Base-by-base conservation (phyloP, 129 eudicot species). In the Arctium minus region DNA sequence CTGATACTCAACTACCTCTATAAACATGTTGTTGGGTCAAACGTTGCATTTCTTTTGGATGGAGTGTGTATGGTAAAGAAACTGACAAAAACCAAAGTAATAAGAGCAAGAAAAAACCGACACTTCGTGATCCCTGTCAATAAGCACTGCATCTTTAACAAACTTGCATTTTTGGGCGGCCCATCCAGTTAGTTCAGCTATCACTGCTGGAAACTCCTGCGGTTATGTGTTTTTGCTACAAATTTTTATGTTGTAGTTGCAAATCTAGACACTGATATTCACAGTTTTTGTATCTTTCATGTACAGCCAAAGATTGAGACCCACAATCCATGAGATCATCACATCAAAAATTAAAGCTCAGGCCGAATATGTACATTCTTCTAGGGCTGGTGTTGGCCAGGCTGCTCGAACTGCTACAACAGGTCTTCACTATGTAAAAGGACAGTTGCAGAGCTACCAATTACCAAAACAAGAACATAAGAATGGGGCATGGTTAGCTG, bases 251-350 rank as follows among this genome's bases (percentile, higher is more conserved):
- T 30, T 70, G 3, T 78, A 44, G 40, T 62, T 87, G 9, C 15
- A 37, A 46, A 38, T 8, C 70, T 15, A 67, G 37, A 33, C 60
- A 39, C 18, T 39, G 11, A 81, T 81, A 22, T 73, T 64, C 65
- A 72, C 42, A 50, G 77, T 4, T 80, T 50, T 74, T 64, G 50
- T 72, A 36, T 36, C 44, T 67, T 86, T 60, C 38, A 67, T 83
- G 60, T 8, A 88, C 87, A 96, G 99, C 91, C 99, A 96, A 90
- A 92, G 98, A 88, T 79, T 96, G 85, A 90, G 99, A 83, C 95
- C 99, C 36, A 96, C 99, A 37, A 82, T 96, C 80, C 99, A 96
- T 86, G 99, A 96, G 74, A 90, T 93, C 40, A 96, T 96, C 40
- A 88, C 92, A 70, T 68, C 90, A 71, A 91, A 90, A 86, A 96